Evolutionary conservation across 768 basidiomycete species (phyloP).

Genomic region (Rhodotorula babjevae): DNA sequence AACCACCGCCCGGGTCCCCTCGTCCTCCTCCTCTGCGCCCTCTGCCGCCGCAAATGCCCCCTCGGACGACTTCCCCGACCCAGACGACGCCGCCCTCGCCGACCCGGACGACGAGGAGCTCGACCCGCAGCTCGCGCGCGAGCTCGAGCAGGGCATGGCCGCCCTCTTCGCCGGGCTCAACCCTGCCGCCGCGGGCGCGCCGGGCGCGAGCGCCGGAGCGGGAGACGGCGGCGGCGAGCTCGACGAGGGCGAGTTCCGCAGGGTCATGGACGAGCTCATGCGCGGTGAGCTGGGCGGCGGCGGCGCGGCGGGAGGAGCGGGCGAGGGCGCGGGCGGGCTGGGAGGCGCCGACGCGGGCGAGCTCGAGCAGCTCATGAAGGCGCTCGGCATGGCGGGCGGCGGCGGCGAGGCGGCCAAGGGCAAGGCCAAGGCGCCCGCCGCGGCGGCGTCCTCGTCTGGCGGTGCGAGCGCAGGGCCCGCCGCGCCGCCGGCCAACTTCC

Average conservation of each 20-base stretch:
- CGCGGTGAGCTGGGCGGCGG: conserved; percentile 5
- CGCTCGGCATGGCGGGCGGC: conserved; percentile 23
- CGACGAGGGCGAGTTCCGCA: conserved; percentile 31
- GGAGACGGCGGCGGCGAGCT: conserved; percentile 3
- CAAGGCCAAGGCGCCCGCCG: conserved; percentile 19
- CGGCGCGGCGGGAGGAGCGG: not conserved
- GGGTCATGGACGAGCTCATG: conserved; percentile 32
- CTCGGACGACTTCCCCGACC: conserved; percentile 29
- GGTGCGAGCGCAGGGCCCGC: not conserved
- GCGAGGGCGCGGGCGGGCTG: not conserved
- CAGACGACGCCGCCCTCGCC: conserved; percentile 27
- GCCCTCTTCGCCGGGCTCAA: conserved; percentile 31
- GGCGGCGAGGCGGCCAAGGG: not conserved
- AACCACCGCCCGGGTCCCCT: not conserved
- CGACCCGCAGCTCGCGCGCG: conserved; percentile 27
- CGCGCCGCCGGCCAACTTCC: conserved; percentile 53
- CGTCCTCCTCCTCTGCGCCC: not conserved
- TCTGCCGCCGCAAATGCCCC: not conserved
- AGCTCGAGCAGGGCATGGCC: conserved; percentile 38
- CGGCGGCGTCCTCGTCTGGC: conserved; percentile 30
- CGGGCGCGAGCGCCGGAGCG: not conserved
- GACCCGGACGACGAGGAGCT: conserved; percentile 4
- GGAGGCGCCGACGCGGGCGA: not conserved
- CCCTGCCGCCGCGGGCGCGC: not conserved
- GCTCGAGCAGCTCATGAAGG: not conserved